phyloP scores from a whole-genome alignment of 768 basidiomycete genomes.

The Tephrocybe sp. region DNA sequence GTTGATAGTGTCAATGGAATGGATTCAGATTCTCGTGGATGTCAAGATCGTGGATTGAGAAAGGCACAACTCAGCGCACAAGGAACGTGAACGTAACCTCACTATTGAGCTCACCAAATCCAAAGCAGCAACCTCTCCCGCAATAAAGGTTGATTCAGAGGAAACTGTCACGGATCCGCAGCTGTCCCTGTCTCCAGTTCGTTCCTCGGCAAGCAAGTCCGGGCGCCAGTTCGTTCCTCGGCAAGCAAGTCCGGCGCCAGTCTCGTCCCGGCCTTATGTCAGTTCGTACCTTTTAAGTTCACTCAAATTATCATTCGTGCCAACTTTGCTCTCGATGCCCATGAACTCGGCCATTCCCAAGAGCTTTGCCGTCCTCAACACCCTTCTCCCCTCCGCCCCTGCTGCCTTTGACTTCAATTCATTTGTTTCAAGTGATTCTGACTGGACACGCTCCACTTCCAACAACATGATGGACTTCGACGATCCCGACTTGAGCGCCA shows the following conservation, averaged over 20 bases:
- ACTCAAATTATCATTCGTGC: no score
- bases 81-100: slow-evolving; percentile 67
- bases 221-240: slow-evolving; percentile 47
- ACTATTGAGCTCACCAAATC: slow-evolving; percentile 54
- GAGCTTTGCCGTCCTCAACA: slow-evolving; percentile 51
- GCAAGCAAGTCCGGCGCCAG: slow-evolving; percentile 53
- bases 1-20: no score
- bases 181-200: slow-evolving; percentile 42
- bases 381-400: slow-evolving; percentile 40
- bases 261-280: slow-evolving; percentile 70
- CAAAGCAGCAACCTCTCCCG: slow-evolving; percentile 15
- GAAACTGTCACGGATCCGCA: slow-evolving; percentile 57
- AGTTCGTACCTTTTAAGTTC: slow-evolving; percentile 44
- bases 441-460: slow-evolving; percentile 45
- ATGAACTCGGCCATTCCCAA: slow-evolving; percentile 53
- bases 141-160: slow-evolving; percentile 66
- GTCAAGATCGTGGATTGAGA: no score
- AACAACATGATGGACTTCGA: slow-evolving; percentile 48
- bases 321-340: slow-evolving; percentile 68
- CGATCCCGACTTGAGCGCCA: slow-evolving; percentile 33
- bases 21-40: no score
- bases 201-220: slow-evolving; percentile 45
- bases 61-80: slow-evolving; percentile 57
- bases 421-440: slow-evolving; percentile 49
- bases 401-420: slow-evolving; percentile 47